Conservation (phyloP, 345 rosid genomes). For the Melastoma malabathricum region DNA sequence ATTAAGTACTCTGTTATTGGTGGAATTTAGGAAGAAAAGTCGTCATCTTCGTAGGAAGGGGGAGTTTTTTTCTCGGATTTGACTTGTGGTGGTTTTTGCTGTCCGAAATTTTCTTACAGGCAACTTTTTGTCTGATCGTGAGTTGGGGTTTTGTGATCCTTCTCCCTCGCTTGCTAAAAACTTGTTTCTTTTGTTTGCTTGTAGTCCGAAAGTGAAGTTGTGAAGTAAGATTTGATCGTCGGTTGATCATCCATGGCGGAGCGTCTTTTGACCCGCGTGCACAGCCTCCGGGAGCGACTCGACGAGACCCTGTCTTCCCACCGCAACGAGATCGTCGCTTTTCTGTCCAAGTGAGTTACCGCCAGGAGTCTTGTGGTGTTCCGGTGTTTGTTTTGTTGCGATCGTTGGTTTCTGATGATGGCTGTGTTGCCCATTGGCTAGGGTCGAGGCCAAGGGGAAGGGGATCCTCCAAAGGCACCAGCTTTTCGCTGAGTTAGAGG, state of each 20-base stretch:
- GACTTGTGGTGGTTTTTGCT: too few species aligned
- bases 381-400: neutral
- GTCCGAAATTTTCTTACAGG: too few species aligned
- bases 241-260: slow-evolving; percentile 29
- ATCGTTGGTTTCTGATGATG: neutral
- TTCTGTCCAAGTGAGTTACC: slow-evolving; percentile 47
- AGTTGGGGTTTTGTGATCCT: too few species aligned
- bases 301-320: slow-evolving; percentile 54
- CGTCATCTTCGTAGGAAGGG: too few species aligned
- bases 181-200: too few species aligned
- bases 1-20: too few species aligned
- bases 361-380: neutral
- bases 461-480: slow-evolving; percentile 71
- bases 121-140: too few species aligned
- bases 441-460: slow-evolving; percentile 63
- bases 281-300: slow-evolving; percentile 66
- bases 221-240: too few species aligned
- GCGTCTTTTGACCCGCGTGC: slow-evolving; percentile 41
- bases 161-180: neutral
- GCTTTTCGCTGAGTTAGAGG: slow-evolving; percentile 62
- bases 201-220: too few species aligned
- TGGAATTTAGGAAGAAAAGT: too few species aligned
- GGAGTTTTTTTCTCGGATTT: too few species aligned
- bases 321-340: slow-evolving; percentile 55
- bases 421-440: slow-evolving; percentile 6